Conservation (phyloP, 108 stramenopile genomes). For the Nitzschia sp. region DNA sequence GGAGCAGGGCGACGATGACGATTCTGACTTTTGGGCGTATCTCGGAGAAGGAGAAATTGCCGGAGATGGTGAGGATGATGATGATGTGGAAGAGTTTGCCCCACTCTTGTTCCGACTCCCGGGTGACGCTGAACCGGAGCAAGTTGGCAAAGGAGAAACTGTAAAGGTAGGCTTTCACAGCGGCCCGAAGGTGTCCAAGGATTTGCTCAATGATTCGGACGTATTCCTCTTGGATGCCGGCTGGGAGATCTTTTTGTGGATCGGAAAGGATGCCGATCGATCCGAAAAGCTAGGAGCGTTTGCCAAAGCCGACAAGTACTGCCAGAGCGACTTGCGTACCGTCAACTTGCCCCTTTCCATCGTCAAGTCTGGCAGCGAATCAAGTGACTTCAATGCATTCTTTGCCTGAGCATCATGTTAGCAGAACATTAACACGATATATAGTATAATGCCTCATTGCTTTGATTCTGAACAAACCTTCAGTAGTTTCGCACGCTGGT, state of each 20-base stretch:
- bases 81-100: slow-evolving; percentile 28
- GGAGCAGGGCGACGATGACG: slow-evolving; percentile 50
- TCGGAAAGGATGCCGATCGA: slow-evolving; percentile 65
- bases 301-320: slow-evolving; percentile 39
- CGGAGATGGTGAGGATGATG: slow-evolving; percentile 43
- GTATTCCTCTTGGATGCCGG: slow-evolving; percentile 80
- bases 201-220: slow-evolving; percentile 50
- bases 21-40: slow-evolving; percentile 79
- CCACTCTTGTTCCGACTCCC: slow-evolving; percentile 52
- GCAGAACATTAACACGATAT: too few species aligned
- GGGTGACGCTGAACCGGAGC: slow-evolving; percentile 45
- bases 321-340: slow-evolving; percentile 37
- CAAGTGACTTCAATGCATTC: slow-evolving; percentile 17
- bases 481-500: too few species aligned
- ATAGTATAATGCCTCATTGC: too few species aligned
- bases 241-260: slow-evolving; percentile 72
- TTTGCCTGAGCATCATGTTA: slow-evolving; percentile 17
- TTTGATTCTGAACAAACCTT: too few species aligned
- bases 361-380: slow-evolving; percentile 36
- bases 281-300: slow-evolving; percentile 77
- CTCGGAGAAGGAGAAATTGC: slow-evolving; percentile 71
- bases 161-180: slow-evolving; percentile 16
- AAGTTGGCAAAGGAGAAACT: slow-evolving; percentile 43
- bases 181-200: slow-evolving; percentile 34
- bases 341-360: slow-evolving; percentile 39